A percentile compares a stretch with the other conserved stretches of the same genome.
Evolutionary conservation across 352 stramenopile species (phyloP).

Genomic region (Lagenidium sp.): DNA sequence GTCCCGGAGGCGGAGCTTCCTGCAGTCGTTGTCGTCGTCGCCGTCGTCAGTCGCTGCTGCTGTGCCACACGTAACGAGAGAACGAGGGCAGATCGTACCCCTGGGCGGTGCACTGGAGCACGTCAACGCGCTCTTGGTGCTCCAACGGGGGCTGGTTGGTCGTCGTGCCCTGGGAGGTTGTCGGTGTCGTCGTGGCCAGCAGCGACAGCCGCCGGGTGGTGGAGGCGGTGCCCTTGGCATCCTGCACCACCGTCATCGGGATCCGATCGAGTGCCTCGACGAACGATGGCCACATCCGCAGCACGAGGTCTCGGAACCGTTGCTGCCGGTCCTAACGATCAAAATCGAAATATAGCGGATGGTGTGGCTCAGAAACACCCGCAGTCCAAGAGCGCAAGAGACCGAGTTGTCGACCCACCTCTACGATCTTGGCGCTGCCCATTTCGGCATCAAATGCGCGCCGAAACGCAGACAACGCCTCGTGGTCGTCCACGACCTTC

Average conservation of each 20-base stretch:
- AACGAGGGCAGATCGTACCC: too few relatives aligned
- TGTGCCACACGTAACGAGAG: too few relatives aligned
- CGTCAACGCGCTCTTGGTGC: slow-evolving; percentile 14
- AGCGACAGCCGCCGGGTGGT: slow-evolving; percentile 14
- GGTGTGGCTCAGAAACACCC: background rate
- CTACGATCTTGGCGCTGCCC: slow-evolving; percentile 20
- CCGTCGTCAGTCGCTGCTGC: too few relatives aligned
- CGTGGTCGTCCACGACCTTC: slow-evolving; percentile 60
- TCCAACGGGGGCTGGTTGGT: slow-evolving; percentile 3
- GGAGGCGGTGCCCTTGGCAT: slow-evolving; percentile 2
- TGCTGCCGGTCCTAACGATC: slow-evolving; percentile 33
- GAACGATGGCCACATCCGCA: slow-evolving; percentile 75
- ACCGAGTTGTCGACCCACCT: slow-evolving; percentile 15
- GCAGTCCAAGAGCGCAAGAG: background rate
- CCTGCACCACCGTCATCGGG: slow-evolving; percentile 22
- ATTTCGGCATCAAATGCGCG: slow-evolving; percentile 51
- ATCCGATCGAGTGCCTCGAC: slow-evolving; percentile 36
- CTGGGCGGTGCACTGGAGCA: slow-evolving; percentile 39
- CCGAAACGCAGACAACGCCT: slow-evolving; percentile 51
- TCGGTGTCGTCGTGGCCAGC: slow-evolving; percentile 2
- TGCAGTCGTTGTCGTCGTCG: too few relatives aligned
- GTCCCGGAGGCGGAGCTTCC: slow-evolving; percentile 48
- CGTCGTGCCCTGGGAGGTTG: slow-evolving; percentile 5
- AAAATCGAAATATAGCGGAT: background rate
- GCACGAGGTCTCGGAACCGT: slow-evolving; percentile 59